phyloP scores from a whole-genome alignment of 108 stramenopile species.

The Skeletonema grethae region DNA sequence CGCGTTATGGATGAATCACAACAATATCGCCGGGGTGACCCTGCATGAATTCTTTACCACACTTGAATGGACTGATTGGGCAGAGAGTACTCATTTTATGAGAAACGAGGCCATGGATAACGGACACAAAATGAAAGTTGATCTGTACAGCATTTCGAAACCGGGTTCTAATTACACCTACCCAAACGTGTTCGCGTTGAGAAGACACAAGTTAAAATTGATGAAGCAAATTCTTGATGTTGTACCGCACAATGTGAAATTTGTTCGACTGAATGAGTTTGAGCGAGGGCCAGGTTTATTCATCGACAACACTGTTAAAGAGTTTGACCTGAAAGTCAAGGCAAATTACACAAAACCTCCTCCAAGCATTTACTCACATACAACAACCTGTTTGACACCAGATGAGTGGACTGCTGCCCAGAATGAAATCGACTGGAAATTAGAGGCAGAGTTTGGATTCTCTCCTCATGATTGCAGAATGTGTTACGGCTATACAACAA shows the following conservation, averaged over 20 bases:
- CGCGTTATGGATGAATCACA: constrained; percentile 50
- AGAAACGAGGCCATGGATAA: constrained; percentile 10
- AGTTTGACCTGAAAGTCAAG: constrained; percentile 37
- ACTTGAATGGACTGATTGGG: constrained; percentile 45
- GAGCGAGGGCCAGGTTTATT: constrained; percentile 45
- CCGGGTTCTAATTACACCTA: constrained; percentile 43
- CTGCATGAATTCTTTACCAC: constrained; percentile 38
- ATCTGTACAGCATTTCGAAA: constrained; percentile 36
- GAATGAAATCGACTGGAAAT: constrained; percentile 34
- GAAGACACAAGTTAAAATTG: constrained; percentile 42
- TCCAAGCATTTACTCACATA: constrained; percentile 31
- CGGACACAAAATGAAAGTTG: not conserved
- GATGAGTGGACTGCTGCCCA: constrained; percentile 46
- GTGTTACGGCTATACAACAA: constrained; percentile 49
- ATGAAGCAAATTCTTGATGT: constrained; percentile 48
- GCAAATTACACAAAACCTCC: constrained; percentile 18
- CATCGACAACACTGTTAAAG: constrained; percentile 31
- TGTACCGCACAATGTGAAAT: constrained; percentile 40
- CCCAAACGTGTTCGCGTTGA: constrained; percentile 37
- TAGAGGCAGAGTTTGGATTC: constrained; percentile 49
- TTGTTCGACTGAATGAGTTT: constrained; percentile 44
- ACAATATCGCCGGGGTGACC: constrained; percentile 15
- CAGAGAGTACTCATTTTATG: constrained; percentile 42
- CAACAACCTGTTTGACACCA: constrained; percentile 38
- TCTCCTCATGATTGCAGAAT: constrained; percentile 48